Evolutionary conservation across 2,329 filamentous ascomycete genomes (phyloP).

Genomic region (Meredithiella fracta): DNA sequence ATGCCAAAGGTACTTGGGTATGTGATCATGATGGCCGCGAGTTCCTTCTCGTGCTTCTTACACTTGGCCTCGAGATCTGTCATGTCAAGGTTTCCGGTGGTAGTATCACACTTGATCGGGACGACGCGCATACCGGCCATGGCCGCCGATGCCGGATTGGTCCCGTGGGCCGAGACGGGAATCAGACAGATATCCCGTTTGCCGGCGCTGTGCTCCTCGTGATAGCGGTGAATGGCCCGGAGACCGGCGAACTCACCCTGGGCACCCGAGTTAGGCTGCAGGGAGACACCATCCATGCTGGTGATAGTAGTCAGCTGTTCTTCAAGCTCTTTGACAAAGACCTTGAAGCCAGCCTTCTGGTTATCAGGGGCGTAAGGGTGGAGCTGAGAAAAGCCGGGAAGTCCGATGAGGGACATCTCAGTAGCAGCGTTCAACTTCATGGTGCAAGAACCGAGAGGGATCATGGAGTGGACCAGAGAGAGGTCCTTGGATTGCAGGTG

Average conservation of each 20-base stretch:
- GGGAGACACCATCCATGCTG: conserved; percentile 72
- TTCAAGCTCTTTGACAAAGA: conserved; percentile 57
- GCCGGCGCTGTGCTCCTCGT: conserved; percentile 48
- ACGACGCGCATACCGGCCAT: conserved; percentile 95
- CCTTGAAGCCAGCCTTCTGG: conserved; percentile 49
- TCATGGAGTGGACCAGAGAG: conserved; percentile 92
- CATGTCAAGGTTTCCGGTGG: conserved; percentile 80
- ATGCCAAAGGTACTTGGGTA: conserved; percentile 93
- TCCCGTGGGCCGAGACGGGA: conserved; percentile 86
- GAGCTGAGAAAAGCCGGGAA: conserved; percentile 57
- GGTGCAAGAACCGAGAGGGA: conserved; percentile 87
- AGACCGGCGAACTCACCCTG: conserved; percentile 91
- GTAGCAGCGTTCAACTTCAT: conserved; percentile 96
- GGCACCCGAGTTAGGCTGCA: conserved; percentile 91
- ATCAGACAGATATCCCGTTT: conserved; percentile 86
- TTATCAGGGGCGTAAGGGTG: conserved; percentile 61
- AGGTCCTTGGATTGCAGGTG: conserved; percentile 89
- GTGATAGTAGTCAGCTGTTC: conserved; percentile 67
- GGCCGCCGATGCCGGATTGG: conserved; percentile 84
- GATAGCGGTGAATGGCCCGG: conserved; percentile 72
- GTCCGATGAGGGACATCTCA: conserved; percentile 78
- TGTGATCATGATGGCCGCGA: conserved; percentile 91
- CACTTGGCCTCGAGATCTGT: conserved; percentile 75
- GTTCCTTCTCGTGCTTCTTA: conserved; percentile 67
- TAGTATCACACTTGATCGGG: conserved; percentile 73